These are phyloP conservation scores for Diaporthe destruens DNA, from an alignment of 2,329 filamentous ascomycete species.

Conservation along the genomic window DNA sequence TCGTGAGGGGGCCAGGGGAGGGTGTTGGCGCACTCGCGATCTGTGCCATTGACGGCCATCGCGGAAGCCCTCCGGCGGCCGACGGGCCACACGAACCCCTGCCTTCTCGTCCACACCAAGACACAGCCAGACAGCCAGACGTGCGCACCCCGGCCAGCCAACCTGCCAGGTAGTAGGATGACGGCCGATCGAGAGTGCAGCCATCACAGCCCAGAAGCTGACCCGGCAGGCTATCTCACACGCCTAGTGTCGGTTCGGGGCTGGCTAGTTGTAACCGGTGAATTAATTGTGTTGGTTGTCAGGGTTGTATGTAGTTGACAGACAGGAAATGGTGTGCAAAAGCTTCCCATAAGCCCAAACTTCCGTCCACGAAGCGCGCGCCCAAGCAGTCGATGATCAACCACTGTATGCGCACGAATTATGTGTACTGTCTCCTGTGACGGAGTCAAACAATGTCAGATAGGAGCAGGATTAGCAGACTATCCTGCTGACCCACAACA, in stretches of 20 bases:
- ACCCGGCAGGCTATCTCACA: conserved; percentile 25
- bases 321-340: neutral
- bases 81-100: conserved; percentile 13
- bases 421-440: neutral
- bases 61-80: conserved; percentile 31
- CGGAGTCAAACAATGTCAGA: neutral
- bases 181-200: conserved; percentile 25
- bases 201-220: conserved; percentile 1
- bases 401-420: neutral
- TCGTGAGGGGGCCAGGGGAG: too few relatives aligned
- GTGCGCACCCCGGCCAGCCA: neutral
- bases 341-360: neutral
- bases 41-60: conserved; percentile 10
- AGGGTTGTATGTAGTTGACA: neutral
- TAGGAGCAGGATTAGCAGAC: neutral
- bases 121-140: neutral
- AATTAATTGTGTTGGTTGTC: neutral
- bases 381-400: neutral
- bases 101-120: neutral
- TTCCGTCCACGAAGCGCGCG: neutral
- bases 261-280: conserved; percentile 11
- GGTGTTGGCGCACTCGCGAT: neutral
- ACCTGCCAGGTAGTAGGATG: neutral
- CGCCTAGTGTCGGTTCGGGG: neutral
- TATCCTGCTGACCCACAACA: neutral